Conservation (phyloP, 2,329 filamentous ascomycete species). For the Arthrobotrys conoides region DNA sequence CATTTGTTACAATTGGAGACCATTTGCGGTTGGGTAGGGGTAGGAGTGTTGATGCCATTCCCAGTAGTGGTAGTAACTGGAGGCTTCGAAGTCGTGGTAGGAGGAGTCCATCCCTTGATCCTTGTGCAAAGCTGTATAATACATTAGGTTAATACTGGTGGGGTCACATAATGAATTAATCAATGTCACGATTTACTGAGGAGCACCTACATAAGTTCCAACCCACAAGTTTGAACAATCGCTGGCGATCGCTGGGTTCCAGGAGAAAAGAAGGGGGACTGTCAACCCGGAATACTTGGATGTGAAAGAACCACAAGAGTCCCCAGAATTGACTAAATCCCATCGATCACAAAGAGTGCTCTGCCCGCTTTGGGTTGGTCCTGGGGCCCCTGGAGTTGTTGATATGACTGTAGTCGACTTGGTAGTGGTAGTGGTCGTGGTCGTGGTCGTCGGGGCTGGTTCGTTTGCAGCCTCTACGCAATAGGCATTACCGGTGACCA, state of each 20-base stretch:
- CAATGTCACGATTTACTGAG: not conserved
- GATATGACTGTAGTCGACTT: not conserved
- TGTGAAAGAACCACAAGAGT: not conserved
- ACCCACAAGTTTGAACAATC: slow-evolving; percentile 21
- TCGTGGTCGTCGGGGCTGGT: not conserved
- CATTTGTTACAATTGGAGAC: slow-evolving; percentile 9
- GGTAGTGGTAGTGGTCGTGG: not conserved
- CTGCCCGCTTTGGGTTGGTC: slow-evolving; percentile 18
- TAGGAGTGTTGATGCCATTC: not conserved
- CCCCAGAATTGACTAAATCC: slow-evolving; percentile 4
- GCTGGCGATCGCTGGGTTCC: slow-evolving; percentile 17
- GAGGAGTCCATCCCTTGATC: slow-evolving; percentile 11
- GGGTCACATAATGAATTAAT: not conserved
- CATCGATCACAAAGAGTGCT: slow-evolving; percentile 6
- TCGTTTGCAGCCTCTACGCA: slow-evolving; percentile 8
- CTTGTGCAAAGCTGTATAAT: not conserved
- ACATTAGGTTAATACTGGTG: not conserved
- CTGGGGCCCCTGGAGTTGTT: not conserved
- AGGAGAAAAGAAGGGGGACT: not conserved
- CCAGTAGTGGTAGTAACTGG: not conserved
- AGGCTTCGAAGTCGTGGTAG: slow-evolving; percentile 10
- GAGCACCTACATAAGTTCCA: slow-evolving; percentile 12
- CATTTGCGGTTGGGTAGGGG: slow-evolving; percentile 2
- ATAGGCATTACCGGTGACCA: slow-evolving; percentile 18
- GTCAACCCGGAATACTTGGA: slow-evolving; percentile 11